Evolutionary conservation across 192 early-diverging fungal species (phyloP), one percentile per base, ranked within the genome.

Genomic region (Rhizophlyctis rosea): DNA sequence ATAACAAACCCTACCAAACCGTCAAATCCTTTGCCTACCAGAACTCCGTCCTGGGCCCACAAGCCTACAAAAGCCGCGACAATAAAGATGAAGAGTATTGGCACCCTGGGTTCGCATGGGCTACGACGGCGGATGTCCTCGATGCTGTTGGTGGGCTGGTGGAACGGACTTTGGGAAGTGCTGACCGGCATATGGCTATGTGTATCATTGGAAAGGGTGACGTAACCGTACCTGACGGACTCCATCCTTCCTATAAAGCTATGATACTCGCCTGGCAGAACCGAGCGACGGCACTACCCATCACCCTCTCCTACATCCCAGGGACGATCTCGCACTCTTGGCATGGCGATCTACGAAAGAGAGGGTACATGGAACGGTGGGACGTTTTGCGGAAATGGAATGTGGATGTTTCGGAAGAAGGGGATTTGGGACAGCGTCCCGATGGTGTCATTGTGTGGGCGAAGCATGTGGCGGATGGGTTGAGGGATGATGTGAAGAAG

Each of bases 131-230:
- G 14, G 54, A 16, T 11, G 55, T 55, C 31, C 36, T 57, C 27
- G 34, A 23, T 14, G 29, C 21, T 24, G 28, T n/a, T 24, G 62
- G 62, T 60, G 62, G 62, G 11, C 57, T 64, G 9, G 27, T 64
- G 23, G 62, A 64, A 13, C 62, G 62, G 28, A 61, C 62, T 4
- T 28, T 64, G 62, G 62, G 62, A 18, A 59, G 53, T 24, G 62
- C 62, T 14, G 62, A 64, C 29, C 56, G 62, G 36, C 62, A 64
- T 55, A 64, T 64, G 62, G 62, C 62, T 32, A 64, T 64, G 62
- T 7, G 14, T 0, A 9, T 57, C 36, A 4, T 64, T 18, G 62
- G 62, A 21, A 18, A 32, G 14, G 62, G 29, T 13, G 23, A 11
- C 23, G 62, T 62, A 34, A 29, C 62, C 32, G 13, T 61, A 5